Evolutionary conservation across 257 asterid genomes (phyloP).

Genomic region (Asclepias syriaca): DNA sequence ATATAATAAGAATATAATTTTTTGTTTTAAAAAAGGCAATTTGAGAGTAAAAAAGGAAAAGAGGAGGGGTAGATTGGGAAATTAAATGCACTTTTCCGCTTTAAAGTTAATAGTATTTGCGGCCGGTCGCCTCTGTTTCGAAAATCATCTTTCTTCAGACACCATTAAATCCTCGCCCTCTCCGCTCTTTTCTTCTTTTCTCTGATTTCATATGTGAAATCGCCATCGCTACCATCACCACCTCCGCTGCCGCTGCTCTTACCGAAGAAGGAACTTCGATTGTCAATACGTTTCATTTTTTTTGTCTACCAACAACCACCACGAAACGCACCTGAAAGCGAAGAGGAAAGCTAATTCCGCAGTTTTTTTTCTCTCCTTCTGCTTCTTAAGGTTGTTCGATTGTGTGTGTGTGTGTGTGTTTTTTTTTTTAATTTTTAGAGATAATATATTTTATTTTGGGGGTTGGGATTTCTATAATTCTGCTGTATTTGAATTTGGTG

Average conservation of each 20-base stretch:
- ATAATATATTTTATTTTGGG: too few species aligned
- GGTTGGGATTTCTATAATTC: neutral
- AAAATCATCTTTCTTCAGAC: slow-evolving; percentile 11
- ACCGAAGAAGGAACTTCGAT: neutral
- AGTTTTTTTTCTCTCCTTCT: neutral
- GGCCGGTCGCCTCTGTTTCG: slow-evolving; percentile 20
- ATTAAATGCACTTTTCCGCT: neutral
- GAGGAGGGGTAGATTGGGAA: neutral
- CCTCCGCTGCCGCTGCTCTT: neutral
- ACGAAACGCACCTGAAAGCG: neutral
- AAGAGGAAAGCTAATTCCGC: neutral
- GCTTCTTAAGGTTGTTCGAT: neutral
- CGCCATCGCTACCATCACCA: neutral
- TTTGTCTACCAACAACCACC: neutral
- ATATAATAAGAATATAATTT: neutral
- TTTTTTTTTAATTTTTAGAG: neutral
- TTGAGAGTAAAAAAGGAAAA: neutral
- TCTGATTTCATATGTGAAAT: slow-evolving; percentile 1
- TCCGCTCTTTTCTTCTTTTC: slow-evolving; percentile 20
- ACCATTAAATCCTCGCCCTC: slow-evolving; percentile 28
- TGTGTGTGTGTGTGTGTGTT: neutral
- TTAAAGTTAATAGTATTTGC: neutral
- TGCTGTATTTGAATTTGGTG: neutral
- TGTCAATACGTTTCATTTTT: neutral
- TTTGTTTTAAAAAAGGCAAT: neutral